Evolutionary conservation across 768 basidiomycete species (phyloP), one percentile per base, ranked within the genome.

Genomic region (Fomitopsis serialis): DNA sequence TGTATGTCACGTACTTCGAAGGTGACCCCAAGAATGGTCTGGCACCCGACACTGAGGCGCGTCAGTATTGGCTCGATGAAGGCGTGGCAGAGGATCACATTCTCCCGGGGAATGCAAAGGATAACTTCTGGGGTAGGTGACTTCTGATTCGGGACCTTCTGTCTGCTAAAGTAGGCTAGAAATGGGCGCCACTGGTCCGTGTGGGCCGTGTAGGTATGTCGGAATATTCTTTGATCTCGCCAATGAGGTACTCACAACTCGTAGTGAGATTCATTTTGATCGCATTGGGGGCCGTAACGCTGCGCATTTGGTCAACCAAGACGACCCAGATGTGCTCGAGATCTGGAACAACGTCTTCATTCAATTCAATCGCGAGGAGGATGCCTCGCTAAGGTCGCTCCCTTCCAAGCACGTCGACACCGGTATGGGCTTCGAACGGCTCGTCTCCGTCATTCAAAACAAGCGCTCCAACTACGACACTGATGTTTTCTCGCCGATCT

Each of bases 311-410:
- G 97, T 99, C 60, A 98, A 99, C 68, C 78, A 85, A 61, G 97
- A 99, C 67, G 97, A 98, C 65, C 94, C 97, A 1, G 86, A 95
- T 58, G 97, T 99, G 8, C 79, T 99, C 54, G 93, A 96, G 70
- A 95, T 99, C 60, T 99, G 97, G 97, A 99, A 99, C 75, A 98
- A 97, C 67, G 97, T 99, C 53, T 99, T 98, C 68, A 98, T 99
- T 66, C 95, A 98, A 64, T 99, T 89, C 76, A 98, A 99, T 68
- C 89, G 97, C 45, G 96, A 98, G 69, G 80, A 83, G 42, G 89
- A 95, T 53, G 88, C 89, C 37, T 82, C 85, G 19, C 79, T 99
- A 15, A 83, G 80, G 49, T 55, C 80, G 1, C 79, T 99, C 13
- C 97, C 97, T 23, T 82, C 86, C 29, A 93, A 94, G 70, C 97